Evolutionary conservation across 805 yeast genomes (phyloP).

Genomic region (Danielia reshetovae): DNA sequence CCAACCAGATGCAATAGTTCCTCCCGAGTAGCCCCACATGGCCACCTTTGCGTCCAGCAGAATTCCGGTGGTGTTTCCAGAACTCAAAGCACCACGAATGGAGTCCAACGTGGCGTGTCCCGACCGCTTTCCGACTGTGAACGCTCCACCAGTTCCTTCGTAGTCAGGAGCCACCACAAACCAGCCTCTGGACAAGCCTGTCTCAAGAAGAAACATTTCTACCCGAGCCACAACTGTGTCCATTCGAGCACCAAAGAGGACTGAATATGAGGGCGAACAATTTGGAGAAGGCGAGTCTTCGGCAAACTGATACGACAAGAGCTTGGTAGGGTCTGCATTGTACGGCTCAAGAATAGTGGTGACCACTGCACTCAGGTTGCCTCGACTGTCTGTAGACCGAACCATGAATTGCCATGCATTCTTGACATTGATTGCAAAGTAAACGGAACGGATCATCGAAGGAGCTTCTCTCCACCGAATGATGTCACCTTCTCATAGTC

Average conservation of each 20-base stretch:
- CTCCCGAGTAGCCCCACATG: constrained; percentile 40
- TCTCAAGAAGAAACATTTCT: constrained; percentile 13
- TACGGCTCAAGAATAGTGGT: constrained; percentile 22
- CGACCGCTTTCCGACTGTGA: constrained; percentile 29
- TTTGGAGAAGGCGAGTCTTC: constrained; percentile 19
- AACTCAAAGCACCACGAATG: constrained; percentile 23
- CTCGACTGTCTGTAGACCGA: constrained; percentile 19
- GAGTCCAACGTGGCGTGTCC: constrained; percentile 30
- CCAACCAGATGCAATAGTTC: constrained; percentile 36
- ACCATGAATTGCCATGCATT: constrained; percentile 22
- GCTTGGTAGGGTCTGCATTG: constrained; percentile 20
- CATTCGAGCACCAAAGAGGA: constrained; percentile 12
- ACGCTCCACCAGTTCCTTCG: constrained; percentile 31
- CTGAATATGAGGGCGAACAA: constrained; percentile 21
- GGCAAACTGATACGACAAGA: constrained; percentile 18
- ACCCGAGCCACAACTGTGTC: constrained; percentile 14
- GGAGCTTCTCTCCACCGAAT: constrained; percentile 7
- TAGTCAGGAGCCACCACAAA: constrained; percentile 33
- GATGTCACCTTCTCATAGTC: constrained; percentile 9
- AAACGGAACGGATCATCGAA: constrained; percentile 6
- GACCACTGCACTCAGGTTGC: constrained; percentile 18
- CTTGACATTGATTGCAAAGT: constrained; percentile 8
- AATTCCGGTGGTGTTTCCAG: constrained; percentile 18
- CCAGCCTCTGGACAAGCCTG: constrained; percentile 25
- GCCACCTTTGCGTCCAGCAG: constrained; percentile 17